A percentile compares a stretch with the other conserved stretches of the same genome.
Conservation (phyloP, 176 grass and related monocot species). For the Aegilops bicornis region DNA sequence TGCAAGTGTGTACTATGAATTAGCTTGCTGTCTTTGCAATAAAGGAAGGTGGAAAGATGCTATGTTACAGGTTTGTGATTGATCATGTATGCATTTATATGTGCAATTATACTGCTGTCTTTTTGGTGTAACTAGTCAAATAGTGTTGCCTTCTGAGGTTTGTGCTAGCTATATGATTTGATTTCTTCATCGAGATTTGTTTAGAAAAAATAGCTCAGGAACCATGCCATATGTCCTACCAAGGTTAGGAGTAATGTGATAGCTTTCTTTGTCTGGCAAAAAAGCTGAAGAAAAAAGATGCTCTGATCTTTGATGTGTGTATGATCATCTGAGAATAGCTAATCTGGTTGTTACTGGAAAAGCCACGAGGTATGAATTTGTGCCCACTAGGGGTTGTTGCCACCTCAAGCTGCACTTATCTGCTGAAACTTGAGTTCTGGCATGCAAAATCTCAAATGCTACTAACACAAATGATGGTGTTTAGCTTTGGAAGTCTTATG, state of each 20-base stretch:
- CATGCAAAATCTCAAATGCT: background rate
- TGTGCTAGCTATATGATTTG: constrained; percentile 8
- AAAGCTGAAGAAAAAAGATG: background rate
- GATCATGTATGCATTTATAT: background rate
- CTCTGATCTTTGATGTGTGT: background rate
- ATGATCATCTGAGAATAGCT: background rate
- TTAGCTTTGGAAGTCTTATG: background rate
- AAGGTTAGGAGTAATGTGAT: constrained; percentile 2
- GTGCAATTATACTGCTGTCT: background rate
- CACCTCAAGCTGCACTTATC: background rate
- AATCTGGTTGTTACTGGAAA: background rate
- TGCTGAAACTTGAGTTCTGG: background rate
- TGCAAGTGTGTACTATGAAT: constrained; percentile 87
- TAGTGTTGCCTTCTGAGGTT: background rate
- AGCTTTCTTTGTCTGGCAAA: background rate
- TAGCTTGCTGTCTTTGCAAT: constrained; percentile 85
- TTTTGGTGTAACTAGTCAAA: background rate
- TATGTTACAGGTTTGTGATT: constrained; percentile 64
- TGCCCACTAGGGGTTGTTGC: background rate
- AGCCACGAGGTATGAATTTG: background rate
- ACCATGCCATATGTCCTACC: background rate
- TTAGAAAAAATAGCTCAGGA: background rate
- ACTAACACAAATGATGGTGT: background rate
- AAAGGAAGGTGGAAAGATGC: constrained; percentile 95
- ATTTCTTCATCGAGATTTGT: background rate